These are phyloP conservation scores for Wickerhamiella spandovensis DNA, from an alignment of 805 yeast genomes.

Conservation along the genomic window DNA sequence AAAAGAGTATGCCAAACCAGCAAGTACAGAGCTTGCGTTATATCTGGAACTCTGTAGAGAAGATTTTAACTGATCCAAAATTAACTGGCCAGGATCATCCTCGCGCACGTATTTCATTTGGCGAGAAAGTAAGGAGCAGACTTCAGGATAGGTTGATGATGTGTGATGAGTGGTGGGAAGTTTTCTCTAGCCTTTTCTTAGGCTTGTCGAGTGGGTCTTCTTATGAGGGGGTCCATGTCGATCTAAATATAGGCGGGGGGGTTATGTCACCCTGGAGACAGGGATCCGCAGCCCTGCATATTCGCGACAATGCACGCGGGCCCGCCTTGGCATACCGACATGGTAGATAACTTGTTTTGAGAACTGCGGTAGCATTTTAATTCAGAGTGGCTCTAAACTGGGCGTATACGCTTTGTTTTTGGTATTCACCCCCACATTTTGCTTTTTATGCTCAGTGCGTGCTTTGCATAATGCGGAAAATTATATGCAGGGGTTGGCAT, in stretches of 20 bases:
- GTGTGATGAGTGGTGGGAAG: neutral
- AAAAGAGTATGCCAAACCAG: slow-evolving; percentile 24
- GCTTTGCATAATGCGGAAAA: neutral
- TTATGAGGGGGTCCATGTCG: neutral
- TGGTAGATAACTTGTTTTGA: too few species aligned
- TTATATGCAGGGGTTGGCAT: neutral
- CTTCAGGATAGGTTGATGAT: neutral
- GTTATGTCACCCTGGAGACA: neutral
- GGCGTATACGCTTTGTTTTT: too few species aligned
- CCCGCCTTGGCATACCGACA: neutral
- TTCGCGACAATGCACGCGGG: neutral
- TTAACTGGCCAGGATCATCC: slow-evolving; percentile 6
- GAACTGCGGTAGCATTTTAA: too few species aligned
- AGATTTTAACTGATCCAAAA: slow-evolving; percentile 16
- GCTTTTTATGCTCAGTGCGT: neutral
- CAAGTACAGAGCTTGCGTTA: slow-evolving; percentile 25
- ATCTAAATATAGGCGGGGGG: neutral
- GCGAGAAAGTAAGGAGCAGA: neutral
- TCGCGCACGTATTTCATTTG: neutral
- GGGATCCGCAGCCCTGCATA: neutral
- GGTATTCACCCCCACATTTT: neutral
- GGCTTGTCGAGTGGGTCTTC: neutral
- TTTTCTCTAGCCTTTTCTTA: neutral
- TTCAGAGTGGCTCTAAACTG: too few species aligned
- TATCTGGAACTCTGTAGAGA: slow-evolving; percentile 18